Conservation (phyloP, 2,329 filamentous ascomycete genomes). For the Aspergillus bombycis region DNA sequence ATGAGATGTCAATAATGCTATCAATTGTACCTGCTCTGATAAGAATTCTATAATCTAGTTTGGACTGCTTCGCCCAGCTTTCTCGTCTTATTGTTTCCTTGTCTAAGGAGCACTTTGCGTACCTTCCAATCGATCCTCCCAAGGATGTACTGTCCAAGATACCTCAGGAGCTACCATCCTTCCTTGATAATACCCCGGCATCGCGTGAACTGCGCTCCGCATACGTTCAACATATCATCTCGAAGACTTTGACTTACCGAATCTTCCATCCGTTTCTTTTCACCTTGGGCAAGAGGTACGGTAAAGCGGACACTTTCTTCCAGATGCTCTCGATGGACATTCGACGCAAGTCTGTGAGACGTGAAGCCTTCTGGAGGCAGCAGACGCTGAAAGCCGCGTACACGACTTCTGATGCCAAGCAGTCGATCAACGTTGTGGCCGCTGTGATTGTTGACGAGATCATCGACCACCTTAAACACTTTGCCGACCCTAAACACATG, state of each 20-base stretch:
- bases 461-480: slow-evolving; percentile 56
- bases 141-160: slow-evolving; percentile 55
- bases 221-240: slow-evolving; percentile 60
- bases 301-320: slow-evolving; percentile 60
- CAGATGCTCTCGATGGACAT: slow-evolving; percentile 59
- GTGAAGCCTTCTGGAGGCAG: slow-evolving; percentile 62
- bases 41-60: slow-evolving; percentile 44
- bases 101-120: slow-evolving; percentile 55
- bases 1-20: slow-evolving; percentile 37
- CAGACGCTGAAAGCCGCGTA: slow-evolving; percentile 62
- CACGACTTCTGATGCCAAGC: slow-evolving; percentile 59
- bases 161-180: slow-evolving; percentile 56
- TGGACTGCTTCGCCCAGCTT: slow-evolving; percentile 56
- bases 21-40: slow-evolving; percentile 49
- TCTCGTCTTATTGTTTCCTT: slow-evolving; percentile 56
- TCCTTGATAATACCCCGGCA: slow-evolving; percentile 56
- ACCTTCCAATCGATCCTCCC: slow-evolving; percentile 55
- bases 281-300: slow-evolving; percentile 56
- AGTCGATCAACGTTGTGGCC: slow-evolving; percentile 59
- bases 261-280: slow-evolving; percentile 64
- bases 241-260: slow-evolving; percentile 58
- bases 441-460: slow-evolving; percentile 61
- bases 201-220: slow-evolving; percentile 57
- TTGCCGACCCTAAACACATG: slow-evolving; percentile 54
- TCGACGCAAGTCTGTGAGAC: slow-evolving; percentile 58